Base-by-base conservation (phyloP, 805 yeast species). In the Kazachstania martiniae region DNA sequence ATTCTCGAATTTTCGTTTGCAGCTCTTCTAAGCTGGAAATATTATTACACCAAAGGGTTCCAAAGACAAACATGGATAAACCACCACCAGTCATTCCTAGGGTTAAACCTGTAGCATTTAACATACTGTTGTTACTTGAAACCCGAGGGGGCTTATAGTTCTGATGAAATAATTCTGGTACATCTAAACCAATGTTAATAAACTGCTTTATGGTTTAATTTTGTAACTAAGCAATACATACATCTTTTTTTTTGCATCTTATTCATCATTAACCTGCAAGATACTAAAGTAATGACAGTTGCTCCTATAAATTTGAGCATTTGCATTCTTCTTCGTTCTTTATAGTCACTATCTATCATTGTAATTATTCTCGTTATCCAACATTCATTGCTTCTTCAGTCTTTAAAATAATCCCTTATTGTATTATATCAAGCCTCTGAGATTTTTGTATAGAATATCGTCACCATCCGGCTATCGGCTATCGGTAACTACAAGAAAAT, bases 81-180 rank as follows among this genome's bases (percentile, higher is more conserved):
- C 83, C 73, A 1, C 85, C 69, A 0, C 74, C 66, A 2, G 94
- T 82, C 15, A 87, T 60, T 29, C 79, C 57, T 0, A 94, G 71
- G 2, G 95, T 93, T 22, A 81, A 73, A 2, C 84, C 83, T 0
- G 95, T 95, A 12, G 27, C 9, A 5, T 14, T 13, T 8, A 6
- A n/a, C 3, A 4, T 33, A 2, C 15, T 18, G 9, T 18, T 21
- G 10, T 18, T 18, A 8, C 8, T 5, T 23, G 19, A 16, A 8
- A 9, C 12, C 8, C 12, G 66, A 6, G 36, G 35, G 10, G 15
- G 9, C 19, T 32, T 70, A 46, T 86, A 89, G 56, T 86, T 86
- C n/a, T 87, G 84, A 46, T 84, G 86, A 56, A 82, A 87, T 48
- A 75, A 65, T 27, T 68, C 69, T 5, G 95, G 95, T 5, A 74